Conservation (phyloP, 2,329 filamentous ascomycete genomes). For the Phyllosticta citriasiana region DNA sequence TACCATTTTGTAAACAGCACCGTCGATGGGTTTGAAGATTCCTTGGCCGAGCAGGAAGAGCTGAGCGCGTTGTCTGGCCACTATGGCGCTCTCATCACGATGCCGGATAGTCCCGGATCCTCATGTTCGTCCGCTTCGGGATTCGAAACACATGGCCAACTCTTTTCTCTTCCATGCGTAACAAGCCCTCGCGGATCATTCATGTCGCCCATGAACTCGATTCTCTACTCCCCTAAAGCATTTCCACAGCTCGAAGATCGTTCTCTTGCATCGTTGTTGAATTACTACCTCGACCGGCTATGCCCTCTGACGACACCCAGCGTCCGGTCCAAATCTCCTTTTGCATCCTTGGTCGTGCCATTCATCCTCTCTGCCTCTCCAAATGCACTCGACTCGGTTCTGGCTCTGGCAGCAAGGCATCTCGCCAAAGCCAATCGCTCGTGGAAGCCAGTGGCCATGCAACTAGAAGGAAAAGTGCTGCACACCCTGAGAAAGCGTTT, state of each 20-base stretch:
- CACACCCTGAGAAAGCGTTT: conserved; percentile 27
- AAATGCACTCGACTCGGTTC: conserved; percentile 27
- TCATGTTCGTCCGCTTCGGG: conserved; percentile 2
- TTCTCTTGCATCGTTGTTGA: conserved; percentile 24
- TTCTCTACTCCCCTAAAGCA: conserved; percentile 14
- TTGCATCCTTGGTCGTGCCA: conserved; percentile 30
- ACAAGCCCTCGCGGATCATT: conserved; percentile 13
- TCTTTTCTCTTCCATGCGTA: neutral
- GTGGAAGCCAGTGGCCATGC: conserved; percentile 25
- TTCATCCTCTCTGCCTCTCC: conserved; percentile 30
- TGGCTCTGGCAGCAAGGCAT: conserved; percentile 31
- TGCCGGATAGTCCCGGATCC: neutral
- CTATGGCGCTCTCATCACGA: neutral
- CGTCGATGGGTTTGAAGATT: conserved; percentile 11
- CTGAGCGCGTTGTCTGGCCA: neutral
- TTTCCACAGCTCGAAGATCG: conserved; percentile 20
- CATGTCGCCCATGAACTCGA: conserved; percentile 5
- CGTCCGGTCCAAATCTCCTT: conserved; percentile 25
- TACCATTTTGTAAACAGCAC: conserved; percentile 16
- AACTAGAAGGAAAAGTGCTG: conserved; percentile 29
- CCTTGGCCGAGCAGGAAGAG: conserved; percentile 3
- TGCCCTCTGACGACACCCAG: conserved; percentile 33
- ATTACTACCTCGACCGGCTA: conserved; percentile 32
- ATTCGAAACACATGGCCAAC: neutral
- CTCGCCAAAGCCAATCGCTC: conserved; percentile 22